These are phyloP conservation scores for Hypocrella siamensis DNA, from an alignment of 2,329 filamentous ascomycete species.

Conservation along the genomic window DNA sequence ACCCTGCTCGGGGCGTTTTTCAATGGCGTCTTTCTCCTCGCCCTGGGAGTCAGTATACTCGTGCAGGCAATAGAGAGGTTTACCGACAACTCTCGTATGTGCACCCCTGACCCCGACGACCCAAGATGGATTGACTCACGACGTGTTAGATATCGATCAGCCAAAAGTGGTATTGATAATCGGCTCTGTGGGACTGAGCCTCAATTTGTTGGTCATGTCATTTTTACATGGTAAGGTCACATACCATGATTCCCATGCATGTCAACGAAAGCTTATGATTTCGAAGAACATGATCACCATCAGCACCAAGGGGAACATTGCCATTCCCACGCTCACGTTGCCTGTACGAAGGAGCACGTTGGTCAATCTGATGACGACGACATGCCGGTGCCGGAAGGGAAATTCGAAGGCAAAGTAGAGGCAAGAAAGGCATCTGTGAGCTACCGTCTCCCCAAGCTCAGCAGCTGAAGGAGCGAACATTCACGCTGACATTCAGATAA, in stretches of 20 bases:
- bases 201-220: slow-evolving; percentile 51
- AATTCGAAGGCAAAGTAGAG: neutral
- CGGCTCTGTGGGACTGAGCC: slow-evolving; percentile 46
- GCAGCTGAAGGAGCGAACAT: no score
- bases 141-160: slow-evolving; percentile 38
- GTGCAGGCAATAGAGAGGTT: slow-evolving; percentile 61
- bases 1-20: slow-evolving; percentile 65
- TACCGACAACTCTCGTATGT: slow-evolving; percentile 35
- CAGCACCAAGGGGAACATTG: slow-evolving; percentile 10
- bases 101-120: neutral
- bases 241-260: neutral
- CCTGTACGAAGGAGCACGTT: neutral
- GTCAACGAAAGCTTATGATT: no score
- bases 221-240: slow-evolving; percentile 47
- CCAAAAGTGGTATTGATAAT: slow-evolving; percentile 54
- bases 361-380: neutral
- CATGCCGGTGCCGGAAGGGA: neutral
- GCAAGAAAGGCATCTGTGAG: slow-evolving; percentile 1
- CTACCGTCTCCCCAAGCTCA: neutral
- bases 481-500: no score
- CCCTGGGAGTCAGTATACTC: slow-evolving; percentile 55
- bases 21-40: slow-evolving; percentile 61
- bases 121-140: slow-evolving; percentile 5
- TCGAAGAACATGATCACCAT: slow-evolving; percentile 19
- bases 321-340: slow-evolving; percentile 7